Evolutionary conservation across 108 stramenopile species (phyloP).

Genomic region (Fragilaria crotonensis): DNA sequence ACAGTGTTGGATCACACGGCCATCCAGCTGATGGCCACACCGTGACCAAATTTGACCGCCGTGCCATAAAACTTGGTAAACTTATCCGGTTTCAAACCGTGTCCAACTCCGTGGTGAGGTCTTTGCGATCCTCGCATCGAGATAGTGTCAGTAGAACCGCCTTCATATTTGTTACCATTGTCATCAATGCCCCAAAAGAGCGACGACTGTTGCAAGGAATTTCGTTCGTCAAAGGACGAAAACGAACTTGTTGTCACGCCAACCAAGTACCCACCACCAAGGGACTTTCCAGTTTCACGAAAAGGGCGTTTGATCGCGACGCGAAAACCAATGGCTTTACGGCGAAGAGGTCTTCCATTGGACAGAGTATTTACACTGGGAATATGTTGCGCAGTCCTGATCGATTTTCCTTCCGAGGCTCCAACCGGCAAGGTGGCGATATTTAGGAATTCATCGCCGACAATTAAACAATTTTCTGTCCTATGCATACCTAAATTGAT

Average conservation of each 20-base stretch:
- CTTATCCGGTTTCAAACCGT: too few species aligned
- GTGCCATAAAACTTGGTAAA: too few species aligned
- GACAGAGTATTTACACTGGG: slow-evolving; percentile 2
- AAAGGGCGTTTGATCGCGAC: slow-evolving; percentile 33
- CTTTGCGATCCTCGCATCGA: too few species aligned
- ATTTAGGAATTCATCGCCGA: slow-evolving; percentile 12
- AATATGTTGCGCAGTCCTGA: slow-evolving; percentile 19
- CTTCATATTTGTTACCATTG: slow-evolving; percentile 31
- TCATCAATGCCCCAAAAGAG: slow-evolving; percentile 50
- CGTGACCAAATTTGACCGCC: too few species aligned
- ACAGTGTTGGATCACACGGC: too few species aligned
- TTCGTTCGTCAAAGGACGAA: slow-evolving; percentile 27
- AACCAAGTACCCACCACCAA: slow-evolving; percentile 44
- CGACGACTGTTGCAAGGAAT: slow-evolving; percentile 35
- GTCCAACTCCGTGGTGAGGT: slow-evolving; percentile 10
- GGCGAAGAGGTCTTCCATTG: slow-evolving; percentile 1
- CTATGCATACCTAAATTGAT: slow-evolving; percentile 13
- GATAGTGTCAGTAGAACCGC: slow-evolving; percentile 7
- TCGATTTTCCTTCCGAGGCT: slow-evolving; percentile 26
- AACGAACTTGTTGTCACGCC: slow-evolving; percentile 41
- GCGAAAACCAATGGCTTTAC: slow-evolving; percentile 25
- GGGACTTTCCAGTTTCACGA: slow-evolving; percentile 12
- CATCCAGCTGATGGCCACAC: too few species aligned
- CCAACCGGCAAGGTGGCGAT: slow-evolving; percentile 26
- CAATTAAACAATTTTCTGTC: slow-evolving; percentile 20